Conservation (phyloP, 2,329 filamentous ascomycete species). For the Zopfia rhizophila region DNA sequence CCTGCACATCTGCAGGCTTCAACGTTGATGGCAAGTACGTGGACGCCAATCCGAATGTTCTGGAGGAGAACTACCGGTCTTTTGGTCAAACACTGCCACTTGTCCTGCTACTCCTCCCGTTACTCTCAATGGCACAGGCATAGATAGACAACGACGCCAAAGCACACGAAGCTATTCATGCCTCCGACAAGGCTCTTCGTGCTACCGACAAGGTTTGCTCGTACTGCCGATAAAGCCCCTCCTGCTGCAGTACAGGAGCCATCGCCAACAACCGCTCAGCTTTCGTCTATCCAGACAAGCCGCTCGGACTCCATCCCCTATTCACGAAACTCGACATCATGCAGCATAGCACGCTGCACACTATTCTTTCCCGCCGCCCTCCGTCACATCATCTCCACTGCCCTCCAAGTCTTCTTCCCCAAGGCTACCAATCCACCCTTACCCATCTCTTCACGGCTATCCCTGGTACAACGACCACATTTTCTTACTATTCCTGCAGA, state of each 20-base stretch:
- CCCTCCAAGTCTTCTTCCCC: not conserved
- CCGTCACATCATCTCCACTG: not conserved
- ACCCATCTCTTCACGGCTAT: slow-evolving; percentile 18
- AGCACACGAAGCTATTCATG: slow-evolving; percentile 12
- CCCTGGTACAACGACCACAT: slow-evolving; percentile 33
- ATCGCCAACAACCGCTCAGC: not conserved
- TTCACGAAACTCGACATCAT: slow-evolving; percentile 13
- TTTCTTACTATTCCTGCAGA: slow-evolving; percentile 27
- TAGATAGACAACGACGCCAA: slow-evolving; percentile 39
- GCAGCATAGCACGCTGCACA: slow-evolving; percentile 20
- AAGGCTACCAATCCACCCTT: slow-evolving; percentile 22
- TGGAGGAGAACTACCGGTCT: slow-evolving; percentile 33
- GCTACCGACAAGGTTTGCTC: not conserved
- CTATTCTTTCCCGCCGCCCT: slow-evolving; percentile 11
- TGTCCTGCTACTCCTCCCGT: slow-evolving; percentile 32
- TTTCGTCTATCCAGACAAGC: slow-evolving; percentile 1
- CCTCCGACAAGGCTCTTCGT: not conserved
- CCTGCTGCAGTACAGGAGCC: not conserved
- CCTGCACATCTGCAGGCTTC: slow-evolving; percentile 19
- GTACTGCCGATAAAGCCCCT: not conserved
- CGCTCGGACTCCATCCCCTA: slow-evolving; percentile 1
- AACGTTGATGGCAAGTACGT: slow-evolving; percentile 21
- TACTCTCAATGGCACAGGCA: slow-evolving; percentile 34
- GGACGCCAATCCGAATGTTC: slow-evolving; percentile 19
- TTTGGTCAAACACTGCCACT: slow-evolving; percentile 41